Percentiles rank a stretch among this genome's conserved stretches.
phyloP scores from a whole-genome alignment of 345 rosid species.

The Leavenworthia alabamica region DNA sequence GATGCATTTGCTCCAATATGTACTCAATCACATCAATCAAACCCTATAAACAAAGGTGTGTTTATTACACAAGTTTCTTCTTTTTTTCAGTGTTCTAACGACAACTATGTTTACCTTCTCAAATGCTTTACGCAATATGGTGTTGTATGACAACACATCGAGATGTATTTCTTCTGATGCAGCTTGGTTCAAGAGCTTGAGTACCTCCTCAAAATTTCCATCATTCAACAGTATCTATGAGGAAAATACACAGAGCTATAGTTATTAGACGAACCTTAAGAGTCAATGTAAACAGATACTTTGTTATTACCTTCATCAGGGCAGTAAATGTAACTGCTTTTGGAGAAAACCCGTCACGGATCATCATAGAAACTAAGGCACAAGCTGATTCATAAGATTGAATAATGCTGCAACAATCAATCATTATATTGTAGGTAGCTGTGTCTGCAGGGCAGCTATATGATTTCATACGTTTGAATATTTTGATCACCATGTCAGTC shows the following conservation, averaged over 20 bases:
- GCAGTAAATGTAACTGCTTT: constrained; percentile 38
- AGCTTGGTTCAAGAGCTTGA: constrained; percentile 50
- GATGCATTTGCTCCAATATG: constrained; percentile 53
- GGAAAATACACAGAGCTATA: constrained; percentile 15
- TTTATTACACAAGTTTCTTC: background rate
- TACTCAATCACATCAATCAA: constrained; percentile 62
- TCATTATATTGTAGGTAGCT: constrained; percentile 62
- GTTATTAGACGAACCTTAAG: background rate
- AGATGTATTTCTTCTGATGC: constrained; percentile 39
- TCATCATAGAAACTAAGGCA: constrained; percentile 66
- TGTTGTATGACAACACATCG: constrained; percentile 56
- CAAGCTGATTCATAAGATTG: constrained; percentile 48
- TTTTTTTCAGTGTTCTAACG: background rate
- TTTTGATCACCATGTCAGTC: constrained; percentile 43
- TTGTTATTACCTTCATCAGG: constrained; percentile 50
- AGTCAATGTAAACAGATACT: background rate
- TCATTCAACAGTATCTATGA: constrained; percentile 48
- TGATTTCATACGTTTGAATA: constrained; percentile 53
- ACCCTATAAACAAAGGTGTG: constrained; percentile 31
- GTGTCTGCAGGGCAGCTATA: constrained; percentile 37
- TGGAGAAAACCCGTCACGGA: constrained; percentile 64
- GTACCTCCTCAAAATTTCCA: constrained; percentile 45
- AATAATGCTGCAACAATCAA: constrained; percentile 55
- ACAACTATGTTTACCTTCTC: constrained; percentile 38
- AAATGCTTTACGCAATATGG: constrained; percentile 48